Evolutionary conservation across 257 asterid genomes (phyloP).

Genomic region (Penstemon newberryi): DNA sequence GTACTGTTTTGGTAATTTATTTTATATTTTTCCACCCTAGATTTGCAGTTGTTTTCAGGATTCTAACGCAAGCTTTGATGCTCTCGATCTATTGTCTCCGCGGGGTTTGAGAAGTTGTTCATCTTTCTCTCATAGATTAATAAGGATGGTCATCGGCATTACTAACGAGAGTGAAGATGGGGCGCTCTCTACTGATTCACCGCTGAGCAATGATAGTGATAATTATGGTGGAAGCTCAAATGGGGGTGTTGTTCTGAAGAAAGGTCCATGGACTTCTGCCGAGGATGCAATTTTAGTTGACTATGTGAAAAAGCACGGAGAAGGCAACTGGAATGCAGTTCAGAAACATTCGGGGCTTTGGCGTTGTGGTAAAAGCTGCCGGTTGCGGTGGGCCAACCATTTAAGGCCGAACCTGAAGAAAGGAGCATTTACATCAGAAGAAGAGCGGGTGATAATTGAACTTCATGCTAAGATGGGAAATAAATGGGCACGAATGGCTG

Average conservation of each 20-base stretch:
- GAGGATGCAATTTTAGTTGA: conserved; percentile 38
- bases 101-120: no score
- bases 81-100: neutral
- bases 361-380: conserved; percentile 38
- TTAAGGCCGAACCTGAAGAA: conserved; percentile 38
- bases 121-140: neutral
- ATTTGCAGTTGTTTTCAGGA: neutral
- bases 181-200: conserved; percentile 49
- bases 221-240: conserved; percentile 36
- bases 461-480: conserved; percentile 41
- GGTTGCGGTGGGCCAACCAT: conserved; percentile 38
- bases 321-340: conserved; percentile 41
- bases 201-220: conserved; percentile 48
- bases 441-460: conserved; percentile 32
- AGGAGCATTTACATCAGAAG: conserved; percentile 37
- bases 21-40: no score
- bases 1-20: conserved; percentile 17
- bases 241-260: conserved; percentile 35
- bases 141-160: conserved; percentile 40
- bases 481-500: conserved; percentile 43
- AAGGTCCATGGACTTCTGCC: conserved; percentile 40
- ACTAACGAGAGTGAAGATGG: conserved; percentile 51
- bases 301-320: conserved; percentile 38
- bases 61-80: conserved; percentile 25
- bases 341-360: conserved; percentile 36